A percentile compares a stretch with the other conserved stretches of the same genome.
Conservation (phyloP, 2,329 filamentous ascomycete genomes). For the Penicillium sp. region DNA sequence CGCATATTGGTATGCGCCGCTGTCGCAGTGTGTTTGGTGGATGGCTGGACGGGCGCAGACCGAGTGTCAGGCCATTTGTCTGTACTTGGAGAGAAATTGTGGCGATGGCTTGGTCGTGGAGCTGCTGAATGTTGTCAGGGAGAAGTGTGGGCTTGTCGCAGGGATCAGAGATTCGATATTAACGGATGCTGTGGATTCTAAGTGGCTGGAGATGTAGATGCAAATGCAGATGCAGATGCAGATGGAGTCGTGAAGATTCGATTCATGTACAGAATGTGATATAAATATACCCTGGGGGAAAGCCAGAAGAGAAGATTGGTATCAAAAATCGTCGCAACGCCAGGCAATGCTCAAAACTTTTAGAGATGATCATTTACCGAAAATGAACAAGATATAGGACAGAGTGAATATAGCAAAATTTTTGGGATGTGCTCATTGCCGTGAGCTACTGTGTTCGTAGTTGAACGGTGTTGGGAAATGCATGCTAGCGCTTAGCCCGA, state of each 20-base stretch:
- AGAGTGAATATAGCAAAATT: neutral
- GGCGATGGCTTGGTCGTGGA: neutral
- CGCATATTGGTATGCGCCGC: conserved; percentile 59
- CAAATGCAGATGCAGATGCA: neutral
- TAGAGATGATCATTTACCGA: conserved; percentile 15
- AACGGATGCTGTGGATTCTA: neutral
- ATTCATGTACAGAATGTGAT: conserved; percentile 12
- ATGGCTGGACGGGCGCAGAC: conserved; percentile 47
- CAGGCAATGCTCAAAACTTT: conserved; percentile 39
- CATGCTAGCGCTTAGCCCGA: conserved; percentile 91
- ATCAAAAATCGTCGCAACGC: conserved; percentile 36
- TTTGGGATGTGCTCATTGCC: conserved; percentile 24
- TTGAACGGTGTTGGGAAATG: conserved; percentile 82
- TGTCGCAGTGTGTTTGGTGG: conserved; percentile 53
- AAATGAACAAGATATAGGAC: conserved; percentile 8
- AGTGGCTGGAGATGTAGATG: neutral
- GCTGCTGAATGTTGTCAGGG: neutral
- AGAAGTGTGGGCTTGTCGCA: neutral
- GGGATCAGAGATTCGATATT: too few relatives aligned
- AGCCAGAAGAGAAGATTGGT: conserved; percentile 28
- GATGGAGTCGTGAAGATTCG: neutral
- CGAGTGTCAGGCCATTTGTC: conserved; percentile 53
- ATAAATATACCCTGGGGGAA: conserved; percentile 11
- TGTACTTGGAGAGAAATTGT: conserved; percentile 39
- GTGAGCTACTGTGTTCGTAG: conserved; percentile 43